phyloP scores from a whole-genome alignment of 495 filamentous ascomycete genomes.

The Xylaria cubensis region DNA sequence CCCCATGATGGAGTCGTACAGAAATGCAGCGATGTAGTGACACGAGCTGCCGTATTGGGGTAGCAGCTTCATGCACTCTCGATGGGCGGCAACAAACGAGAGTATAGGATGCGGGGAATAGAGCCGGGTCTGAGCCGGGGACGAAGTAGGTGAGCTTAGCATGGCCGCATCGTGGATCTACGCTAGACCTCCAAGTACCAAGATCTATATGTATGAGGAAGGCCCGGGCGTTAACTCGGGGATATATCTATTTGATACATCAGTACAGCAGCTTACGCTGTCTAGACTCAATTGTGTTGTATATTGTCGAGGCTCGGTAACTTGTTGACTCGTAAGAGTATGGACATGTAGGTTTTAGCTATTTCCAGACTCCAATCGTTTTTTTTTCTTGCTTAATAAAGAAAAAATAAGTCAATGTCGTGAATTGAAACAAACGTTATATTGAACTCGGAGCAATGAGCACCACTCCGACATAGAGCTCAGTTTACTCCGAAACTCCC shows the following conservation, averaged over 20 bases:
- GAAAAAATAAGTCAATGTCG: not conserved
- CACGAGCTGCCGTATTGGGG: conserved; percentile 29
- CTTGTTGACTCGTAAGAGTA: not conserved
- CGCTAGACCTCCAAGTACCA: not conserved
- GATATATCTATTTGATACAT: not conserved
- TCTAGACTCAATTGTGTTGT: not conserved
- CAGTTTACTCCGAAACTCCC: not conserved
- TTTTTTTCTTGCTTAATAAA: too few relatives aligned
- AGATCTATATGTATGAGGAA: not conserved
- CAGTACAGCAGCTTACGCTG: not conserved
- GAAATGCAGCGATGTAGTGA: conserved; percentile 22
- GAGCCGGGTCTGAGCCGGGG: too few relatives aligned
- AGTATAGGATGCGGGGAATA: conserved; percentile 32
- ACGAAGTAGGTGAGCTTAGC: not conserved
- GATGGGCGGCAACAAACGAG: not conserved
- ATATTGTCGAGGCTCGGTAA: not conserved
- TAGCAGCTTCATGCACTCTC: conserved; percentile 24
- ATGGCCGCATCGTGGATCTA: conserved; percentile 11
- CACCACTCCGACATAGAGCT: not conserved
- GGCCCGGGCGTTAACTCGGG: not conserved
- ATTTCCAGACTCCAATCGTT: not conserved
- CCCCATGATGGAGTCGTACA: conserved; percentile 24
- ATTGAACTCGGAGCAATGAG: not conserved
- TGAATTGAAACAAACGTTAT: not conserved
- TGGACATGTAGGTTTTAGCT: not conserved